Conservation (phyloP, 2,329 filamentous ascomycete genomes). For the Penicillium sp. region DNA sequence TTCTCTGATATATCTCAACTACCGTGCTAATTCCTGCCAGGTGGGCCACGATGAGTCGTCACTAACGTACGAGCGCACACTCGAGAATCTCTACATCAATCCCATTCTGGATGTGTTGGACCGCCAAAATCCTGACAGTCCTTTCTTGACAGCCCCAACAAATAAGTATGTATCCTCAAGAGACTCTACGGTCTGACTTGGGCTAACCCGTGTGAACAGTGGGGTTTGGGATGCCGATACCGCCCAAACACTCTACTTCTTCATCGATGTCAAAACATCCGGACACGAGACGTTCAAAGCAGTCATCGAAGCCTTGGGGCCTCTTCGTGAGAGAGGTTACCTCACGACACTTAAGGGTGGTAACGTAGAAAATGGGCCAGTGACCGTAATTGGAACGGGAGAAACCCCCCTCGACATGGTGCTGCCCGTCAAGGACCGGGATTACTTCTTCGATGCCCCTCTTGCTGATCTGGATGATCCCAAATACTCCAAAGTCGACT, state of each 20-base stretch:
- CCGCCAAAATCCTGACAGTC: conserved; percentile 59
- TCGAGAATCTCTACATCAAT: conserved; percentile 63
- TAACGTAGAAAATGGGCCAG: conserved; percentile 52
- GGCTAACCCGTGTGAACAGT: conserved; percentile 24
- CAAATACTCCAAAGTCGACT: conserved; percentile 51
- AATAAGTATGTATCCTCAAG: conserved; percentile 47
- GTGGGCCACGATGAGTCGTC: conserved; percentile 61
- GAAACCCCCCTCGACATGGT: conserved; percentile 58
- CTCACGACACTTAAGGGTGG: conserved; percentile 57
- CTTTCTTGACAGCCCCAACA: conserved; percentile 53
- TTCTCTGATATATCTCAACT: not conserved
- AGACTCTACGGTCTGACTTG: conserved; percentile 1
- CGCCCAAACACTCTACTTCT: conserved; percentile 65
- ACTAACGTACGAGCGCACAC: conserved; percentile 57
- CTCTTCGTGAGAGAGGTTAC: conserved; percentile 58
- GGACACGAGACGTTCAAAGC: conserved; percentile 60
- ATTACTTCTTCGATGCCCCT: conserved; percentile 67
- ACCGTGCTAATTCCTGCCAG: conserved; percentile 32
- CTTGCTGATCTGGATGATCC: conserved; percentile 50
- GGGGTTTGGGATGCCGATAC: conserved; percentile 64
- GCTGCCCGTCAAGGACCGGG: conserved; percentile 48
- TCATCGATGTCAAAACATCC: conserved; percentile 67
- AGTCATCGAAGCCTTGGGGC: conserved; percentile 61
- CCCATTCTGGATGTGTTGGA: conserved; percentile 61
- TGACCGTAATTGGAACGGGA: conserved; percentile 67